These are phyloP conservation scores for Sicyos baderoa DNA, from an alignment of 306 rosid species.

Conservation along the genomic window DNA sequence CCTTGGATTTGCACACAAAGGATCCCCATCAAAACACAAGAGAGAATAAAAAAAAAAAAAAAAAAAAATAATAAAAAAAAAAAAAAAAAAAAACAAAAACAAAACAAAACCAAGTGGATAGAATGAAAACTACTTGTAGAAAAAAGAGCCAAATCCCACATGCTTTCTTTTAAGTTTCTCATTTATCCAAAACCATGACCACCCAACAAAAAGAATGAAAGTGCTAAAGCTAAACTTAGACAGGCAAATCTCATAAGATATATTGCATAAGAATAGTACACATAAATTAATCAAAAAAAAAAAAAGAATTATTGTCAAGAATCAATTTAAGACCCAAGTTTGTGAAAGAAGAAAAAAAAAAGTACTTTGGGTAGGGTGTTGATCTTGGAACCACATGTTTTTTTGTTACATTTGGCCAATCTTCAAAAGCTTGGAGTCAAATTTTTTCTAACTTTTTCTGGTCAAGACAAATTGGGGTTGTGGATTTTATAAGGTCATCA, in stretches of 20 bases:
- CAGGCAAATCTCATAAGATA: too few relatives aligned
- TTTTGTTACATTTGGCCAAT: constrained; percentile 21
- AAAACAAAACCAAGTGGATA: too few relatives aligned
- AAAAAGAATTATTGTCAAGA: background rate
- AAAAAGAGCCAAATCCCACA: constrained; percentile 3
- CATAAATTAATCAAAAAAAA: too few relatives aligned
- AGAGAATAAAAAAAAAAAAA: background rate
- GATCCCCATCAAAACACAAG: constrained; percentile 20
- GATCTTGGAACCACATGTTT: constrained; percentile 31
- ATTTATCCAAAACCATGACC: background rate
- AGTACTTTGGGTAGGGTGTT: constrained; percentile 19
- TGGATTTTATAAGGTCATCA: constrained; percentile 9
- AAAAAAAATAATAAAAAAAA: background rate
- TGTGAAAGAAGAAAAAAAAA: constrained; percentile 8
- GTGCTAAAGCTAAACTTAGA: too few relatives aligned
- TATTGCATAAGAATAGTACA: too few relatives aligned
- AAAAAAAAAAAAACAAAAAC: too few relatives aligned
- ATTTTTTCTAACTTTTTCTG: background rate
- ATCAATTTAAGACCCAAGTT: background rate
- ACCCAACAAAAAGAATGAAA: background rate
- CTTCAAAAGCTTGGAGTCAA: constrained; percentile 12
- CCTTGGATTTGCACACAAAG: constrained; percentile 28
- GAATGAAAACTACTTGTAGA: background rate
- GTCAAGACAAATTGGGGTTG: background rate
- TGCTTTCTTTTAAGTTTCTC: background rate